phyloP scores from a whole-genome alignment of 169 alveolate genomes.

The Cyclospora cayetanensis region DNA sequence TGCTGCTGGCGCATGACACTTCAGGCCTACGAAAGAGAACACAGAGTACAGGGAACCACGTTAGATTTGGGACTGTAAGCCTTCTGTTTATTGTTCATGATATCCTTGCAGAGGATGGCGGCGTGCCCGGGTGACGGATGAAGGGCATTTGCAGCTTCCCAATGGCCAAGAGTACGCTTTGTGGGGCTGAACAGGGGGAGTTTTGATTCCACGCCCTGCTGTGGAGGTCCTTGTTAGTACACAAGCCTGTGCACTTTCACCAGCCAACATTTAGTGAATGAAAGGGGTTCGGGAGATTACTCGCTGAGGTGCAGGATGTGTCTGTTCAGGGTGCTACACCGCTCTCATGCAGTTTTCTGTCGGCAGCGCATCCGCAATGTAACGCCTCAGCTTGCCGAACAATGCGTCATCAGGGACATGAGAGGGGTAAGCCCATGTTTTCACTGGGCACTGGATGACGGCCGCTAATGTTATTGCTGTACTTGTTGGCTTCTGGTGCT shows the following conservation, averaged over 20 bases:
- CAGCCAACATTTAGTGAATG: too few species aligned
- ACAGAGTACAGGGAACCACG: not conserved
- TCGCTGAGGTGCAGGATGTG: not conserved
- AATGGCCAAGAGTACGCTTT: conserved; percentile 51
- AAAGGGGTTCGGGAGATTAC: too few species aligned
- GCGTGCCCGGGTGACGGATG: conserved; percentile 46
- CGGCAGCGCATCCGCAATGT: conserved; percentile 48
- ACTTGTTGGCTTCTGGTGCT: not conserved
- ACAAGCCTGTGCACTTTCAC: too few species aligned
- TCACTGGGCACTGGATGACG: not conserved
- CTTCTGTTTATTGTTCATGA: not conserved
- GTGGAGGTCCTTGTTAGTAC: too few species aligned
- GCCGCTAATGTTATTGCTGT: not conserved
- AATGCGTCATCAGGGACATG: conserved; percentile 46
- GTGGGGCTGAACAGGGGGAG: too few species aligned
- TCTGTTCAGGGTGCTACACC: conserved; percentile 41
- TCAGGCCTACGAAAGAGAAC: not conserved
- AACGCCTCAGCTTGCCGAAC: conserved; percentile 11
- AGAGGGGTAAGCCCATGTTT: conserved; percentile 9
- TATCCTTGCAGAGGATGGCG: conserved; percentile 49
- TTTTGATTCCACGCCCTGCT: too few species aligned
- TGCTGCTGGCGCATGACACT: not conserved
- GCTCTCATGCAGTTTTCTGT: conserved; percentile 30
- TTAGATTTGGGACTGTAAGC: not conserved
- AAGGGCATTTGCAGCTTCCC: conserved; percentile 53